Base-by-base conservation (phyloP, 164 flowering plant genomes). In the Sextonia rubra region DNA sequence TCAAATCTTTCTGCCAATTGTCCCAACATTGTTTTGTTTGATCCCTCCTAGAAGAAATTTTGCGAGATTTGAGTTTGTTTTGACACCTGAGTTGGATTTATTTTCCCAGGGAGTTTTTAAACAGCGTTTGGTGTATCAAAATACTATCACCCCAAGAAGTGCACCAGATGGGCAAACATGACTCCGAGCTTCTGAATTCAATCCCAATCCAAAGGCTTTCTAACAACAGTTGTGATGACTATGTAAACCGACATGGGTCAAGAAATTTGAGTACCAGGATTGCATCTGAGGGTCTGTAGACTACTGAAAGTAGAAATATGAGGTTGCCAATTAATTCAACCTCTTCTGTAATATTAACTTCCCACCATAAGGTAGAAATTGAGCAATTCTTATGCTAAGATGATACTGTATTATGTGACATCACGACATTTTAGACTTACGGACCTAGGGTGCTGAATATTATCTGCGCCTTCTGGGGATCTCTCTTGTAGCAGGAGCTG, bases 111-210 rank as follows among this genome's bases (percentile, higher is more conserved):
- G 98, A 94, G 76, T 94, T 94, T 66, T 97, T 94, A 47, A 91
- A 86, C 81, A 89, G 82, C 66, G 98, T 92, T 25, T 90, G 90
- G 93, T 92, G 90, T 71, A 94, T 94, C 77, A 92, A 92, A 77
- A 94, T 94, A 75, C 92, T 94, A 15, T 94, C 97, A 14, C 97
- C 92, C 1, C 90, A 88, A 64, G 98, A 94, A 78, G 89, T 91
- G 80, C 97, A 90, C 76, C 86, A 87, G 73, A 89, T 94, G 98
- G 97, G 99, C n/a, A 89, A 90, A 75, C 82, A 80, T 61, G 98
- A 88, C 11, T 49, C 82, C 1, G 89, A 84, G 82, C 90, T 90
- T 80, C 83, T 85, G 75, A 90, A 78, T 69, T 83, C 92, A 0
- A 89, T 79, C 24, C 85, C 90, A 3, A 68, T 82, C 61, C 89